Evolutionary conservation across 1,284 basidiomycete species (phyloP).

Genomic region (Ustilago tritici): DNA sequence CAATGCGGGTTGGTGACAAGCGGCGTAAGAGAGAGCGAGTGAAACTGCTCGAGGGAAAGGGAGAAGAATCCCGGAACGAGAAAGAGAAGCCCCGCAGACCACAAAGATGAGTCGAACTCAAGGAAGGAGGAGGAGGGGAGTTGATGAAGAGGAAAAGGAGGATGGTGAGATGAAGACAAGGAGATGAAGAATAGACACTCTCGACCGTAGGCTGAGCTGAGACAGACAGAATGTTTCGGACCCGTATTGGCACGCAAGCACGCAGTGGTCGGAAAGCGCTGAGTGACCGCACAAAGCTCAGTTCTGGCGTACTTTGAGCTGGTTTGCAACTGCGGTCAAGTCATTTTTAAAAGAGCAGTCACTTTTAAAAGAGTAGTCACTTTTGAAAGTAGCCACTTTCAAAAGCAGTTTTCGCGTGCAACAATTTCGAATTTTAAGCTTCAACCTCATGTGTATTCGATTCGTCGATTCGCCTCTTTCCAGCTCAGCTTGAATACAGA

Average conservation of each 20-base stretch:
- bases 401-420: not conserved
- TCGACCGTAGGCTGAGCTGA: not conserved
- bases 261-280: not conserved
- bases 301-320: not conserved
- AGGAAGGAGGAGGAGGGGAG: constrained; percentile 11
- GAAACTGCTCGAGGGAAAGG: constrained; percentile 36
- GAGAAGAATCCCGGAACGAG: constrained; percentile 27
- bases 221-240: not conserved
- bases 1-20: constrained; percentile 1
- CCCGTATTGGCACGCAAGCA: not conserved
- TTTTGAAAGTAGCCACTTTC: no score
- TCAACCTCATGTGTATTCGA: no score
- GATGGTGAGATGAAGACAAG: not conserved
- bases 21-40: constrained; percentile 31
- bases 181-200: not conserved
- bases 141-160: constrained; percentile 35
- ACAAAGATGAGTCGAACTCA: constrained; percentile 31
- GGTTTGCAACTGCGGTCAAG: constrained; percentile 5
- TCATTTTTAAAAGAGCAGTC: not conserved
- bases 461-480: no score
- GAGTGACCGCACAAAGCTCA: not conserved
- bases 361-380: no score
- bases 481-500: no score
- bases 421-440: not conserved
- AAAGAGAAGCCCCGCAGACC: constrained; percentile 35